Percentiles rank a stretch among this genome's conserved stretches.
phyloP scores from a whole-genome alignment of 495 filamentous ascomycete species.

The Aspergillus cavernicola region DNA sequence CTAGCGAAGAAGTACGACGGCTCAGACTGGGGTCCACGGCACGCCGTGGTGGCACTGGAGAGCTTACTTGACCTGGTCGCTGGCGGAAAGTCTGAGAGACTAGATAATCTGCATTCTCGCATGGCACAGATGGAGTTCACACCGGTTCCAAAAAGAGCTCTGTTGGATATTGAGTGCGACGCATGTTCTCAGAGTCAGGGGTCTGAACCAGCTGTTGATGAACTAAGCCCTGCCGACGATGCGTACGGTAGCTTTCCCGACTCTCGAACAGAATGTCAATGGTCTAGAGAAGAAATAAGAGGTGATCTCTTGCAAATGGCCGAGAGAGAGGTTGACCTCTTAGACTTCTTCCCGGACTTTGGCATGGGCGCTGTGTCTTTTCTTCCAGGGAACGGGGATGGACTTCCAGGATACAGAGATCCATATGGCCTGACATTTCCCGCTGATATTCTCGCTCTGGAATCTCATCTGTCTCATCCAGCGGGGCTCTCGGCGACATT shows the following conservation, averaged over 20 bases:
- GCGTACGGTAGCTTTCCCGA: background rate
- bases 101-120: constrained; percentile 2
- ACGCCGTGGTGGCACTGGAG: constrained; percentile 5
- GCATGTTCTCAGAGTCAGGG: background rate
- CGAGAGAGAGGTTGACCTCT: background rate
- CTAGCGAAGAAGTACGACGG: background rate
- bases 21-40: background rate
- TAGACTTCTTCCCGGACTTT: background rate
- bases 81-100: constrained; percentile 6
- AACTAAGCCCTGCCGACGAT: background rate
- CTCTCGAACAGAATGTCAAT: background rate
- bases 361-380: background rate
- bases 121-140: constrained; percentile 8
- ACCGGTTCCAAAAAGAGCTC: background rate
- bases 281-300: background rate
- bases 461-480: background rate
- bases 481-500: background rate
- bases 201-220: background rate
- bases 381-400: background rate
- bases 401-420: background rate
- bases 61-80: constrained; percentile 9
- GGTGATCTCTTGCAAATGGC: background rate
- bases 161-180: background rate
- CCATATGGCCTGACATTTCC: background rate
- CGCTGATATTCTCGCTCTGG: constrained; percentile 2